A percentile compares a stretch with the other conserved stretches of the same genome.
These are phyloP conservation scores for Fusarium bactridioides DNA, from an alignment of 2,329 filamentous ascomycete species.

Conservation along the genomic window DNA sequence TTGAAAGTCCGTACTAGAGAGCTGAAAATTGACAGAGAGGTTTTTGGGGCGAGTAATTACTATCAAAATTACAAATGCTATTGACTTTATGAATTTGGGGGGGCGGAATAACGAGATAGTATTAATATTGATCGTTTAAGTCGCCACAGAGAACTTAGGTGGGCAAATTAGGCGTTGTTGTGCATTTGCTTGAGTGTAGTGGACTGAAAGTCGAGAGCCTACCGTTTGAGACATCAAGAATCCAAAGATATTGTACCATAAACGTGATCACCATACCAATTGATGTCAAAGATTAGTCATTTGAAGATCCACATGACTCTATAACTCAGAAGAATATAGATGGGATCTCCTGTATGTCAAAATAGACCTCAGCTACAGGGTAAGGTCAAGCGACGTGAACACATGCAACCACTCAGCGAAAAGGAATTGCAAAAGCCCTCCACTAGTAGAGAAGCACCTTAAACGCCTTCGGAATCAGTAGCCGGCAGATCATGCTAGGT, in stretches of 20 bases:
- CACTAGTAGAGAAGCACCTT: background rate
- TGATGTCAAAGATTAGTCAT: fast-evolving
- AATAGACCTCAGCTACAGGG: background rate
- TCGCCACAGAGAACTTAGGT: fast-evolving
- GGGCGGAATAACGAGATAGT: fast-evolving
- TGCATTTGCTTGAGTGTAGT: fast-evolving
- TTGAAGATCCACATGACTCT: too few relatives aligned
- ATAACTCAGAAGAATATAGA: background rate
- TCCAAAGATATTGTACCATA: fast-evolving
- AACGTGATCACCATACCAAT: fast-evolving
- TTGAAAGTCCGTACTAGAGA: fast-evolving
- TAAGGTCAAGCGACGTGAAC: background rate
- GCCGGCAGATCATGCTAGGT: conserved; percentile 5
- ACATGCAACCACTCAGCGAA: background rate
- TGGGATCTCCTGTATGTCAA: fast-evolving
- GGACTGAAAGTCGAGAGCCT: fast-evolving
- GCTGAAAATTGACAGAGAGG: background rate
- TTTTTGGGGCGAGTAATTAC: fast-evolving
- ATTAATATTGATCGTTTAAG: fast-evolving
- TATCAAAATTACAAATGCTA: fast-evolving
- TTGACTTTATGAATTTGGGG: fast-evolving
- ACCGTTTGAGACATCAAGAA: fast-evolving
- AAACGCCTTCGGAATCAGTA: background rate
- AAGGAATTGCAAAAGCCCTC: background rate
- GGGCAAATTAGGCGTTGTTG: fast-evolving